Evolutionary conservation across 2,329 filamentous ascomycete species (phyloP), one percentile per base, ranked within the genome.

Genomic region (Diaporthe eres): DNA sequence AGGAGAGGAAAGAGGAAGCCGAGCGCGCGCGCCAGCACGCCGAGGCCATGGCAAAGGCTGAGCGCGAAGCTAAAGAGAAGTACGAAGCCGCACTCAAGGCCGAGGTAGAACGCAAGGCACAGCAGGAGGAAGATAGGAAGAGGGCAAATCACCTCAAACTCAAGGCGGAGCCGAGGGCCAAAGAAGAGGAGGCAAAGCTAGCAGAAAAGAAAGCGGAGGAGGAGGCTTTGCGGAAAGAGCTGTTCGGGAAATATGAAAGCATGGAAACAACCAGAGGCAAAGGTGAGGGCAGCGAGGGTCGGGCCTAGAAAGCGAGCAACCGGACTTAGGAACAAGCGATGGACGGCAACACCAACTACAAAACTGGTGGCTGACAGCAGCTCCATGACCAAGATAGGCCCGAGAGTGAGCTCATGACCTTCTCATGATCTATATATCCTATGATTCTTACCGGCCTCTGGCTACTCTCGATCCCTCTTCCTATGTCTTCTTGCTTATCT

Each of bases 141-240:
- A 88, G 87, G 76, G 86, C 87, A 28, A 85, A 86, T 39, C 85
- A 85, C 63, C 83, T 84, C 63, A 85, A 86, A 79, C 83, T 86
- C 4, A 87, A 87, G 42, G 88, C 88, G 49, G 88, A 89, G 53
- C 83, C 85, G 58, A 85, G 84, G 74, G 85, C 82, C 2, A 88
- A 86, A 0, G 87, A 87, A 70, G 87, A 85, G 37, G 84, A 80
- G n/a, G 81, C 83, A 63, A 82, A 83, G 75, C 81, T 82, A 71
- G 80, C 78, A 8, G 80, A 78, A 51, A 34, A 34, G 31, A 34
- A 34, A 34, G 31, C 31, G 31, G 31, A 34, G 31, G 83, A 85
- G 75, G 82, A 85, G 75, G 80, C 82, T 2, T 84, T 85, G 70
- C 84, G 83, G 47, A 82, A 84, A 61, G 89, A 89, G 80, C 88